Evolutionary conservation across 805 yeast genomes (phyloP), one percentile per base, ranked within the genome.

Genomic region (Myxozyma nipponensis): DNA sequence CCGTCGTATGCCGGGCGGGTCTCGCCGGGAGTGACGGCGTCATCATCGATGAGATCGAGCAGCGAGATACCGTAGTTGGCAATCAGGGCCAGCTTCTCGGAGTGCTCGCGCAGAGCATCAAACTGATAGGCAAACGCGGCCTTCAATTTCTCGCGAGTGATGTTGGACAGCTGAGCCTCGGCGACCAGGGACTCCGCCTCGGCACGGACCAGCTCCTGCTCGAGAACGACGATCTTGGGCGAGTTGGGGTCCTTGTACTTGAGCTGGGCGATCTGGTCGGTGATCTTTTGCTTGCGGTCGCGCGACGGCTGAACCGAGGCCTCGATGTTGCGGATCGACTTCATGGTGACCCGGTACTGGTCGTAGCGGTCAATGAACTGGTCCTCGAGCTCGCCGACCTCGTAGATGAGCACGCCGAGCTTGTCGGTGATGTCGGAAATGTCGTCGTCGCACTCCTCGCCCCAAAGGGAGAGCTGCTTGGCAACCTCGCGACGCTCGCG

Each of bases 121-220:
- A 91, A 91, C 74, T 91, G 96, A 75, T 91, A 90, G 77, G 86
- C 83, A 79, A 86, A 93, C 48, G 97, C 95, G 61, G 96, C 93
- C 84, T 93, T 93, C 69, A 91, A 78, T 77, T 90, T 90, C 76
- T 90, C 97, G 74, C 98, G 86, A 64, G 98, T 91, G 73, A 93
- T 91, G 77, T 91, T 91, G 58, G 96, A 87, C 69, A 91, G 82
- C 77, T 91, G 98, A 53, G 98, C 98, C 77, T 91, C 98, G 54
- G 98, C 98, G 65, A 91, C 98, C 64, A 91, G 82, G 45, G 96
- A 88, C 76, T 93, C 98, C 61, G 98, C 98, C 78, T 91, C 98
- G 46, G 98, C 97, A 74, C 98, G 84, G 62, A 93, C 98, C 69
- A 93, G 81, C 75, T 93, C 98, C 77, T 93, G 98, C 78, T 91